Evolutionary conservation across 257 asterid genomes (phyloP), one percentile per base, ranked within the genome.

Genomic region (Oldenlandia corymbosa): DNA sequence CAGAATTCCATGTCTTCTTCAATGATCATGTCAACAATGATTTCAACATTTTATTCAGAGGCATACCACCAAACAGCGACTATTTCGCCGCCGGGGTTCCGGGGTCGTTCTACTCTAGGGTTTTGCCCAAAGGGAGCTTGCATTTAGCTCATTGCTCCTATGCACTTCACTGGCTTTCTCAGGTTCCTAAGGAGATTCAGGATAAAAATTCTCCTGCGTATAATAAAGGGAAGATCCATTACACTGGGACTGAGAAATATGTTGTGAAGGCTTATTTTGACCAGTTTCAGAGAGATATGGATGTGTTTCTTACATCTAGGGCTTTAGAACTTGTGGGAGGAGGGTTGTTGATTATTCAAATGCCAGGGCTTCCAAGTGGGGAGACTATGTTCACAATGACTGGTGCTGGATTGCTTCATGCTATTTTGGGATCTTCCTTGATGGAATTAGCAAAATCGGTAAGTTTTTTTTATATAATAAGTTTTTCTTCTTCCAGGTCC

Each of bases 101-200:
- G 0, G 87, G 81, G 1, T 79, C 82, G 9, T 82, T 82, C 67
- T 67, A 71, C 64, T 47, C 51, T 1, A 36, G 77, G n/a, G 21
- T 76, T 39, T 76, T 82, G 23, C 83, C 80, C 0, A 57, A 54
- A 4, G 57, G 73, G 0, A 76, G 71, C 6, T 1, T 74, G 49
- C 78, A 79, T 47, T 20, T 82, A 26, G 78, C 69, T 1, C 70
- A 71, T 27, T 74, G 78, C 18, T 74, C 83, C 0, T 74, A 66
- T 10, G 73, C 83, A 0, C 69, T 82, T 0, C 87, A 82, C 68
- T 77, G 85, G 80, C 79, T 83, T 0, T 75, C 88, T 5, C 45
- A 46, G 48, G 71, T 65, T 36, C 85, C 85, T 0, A 30, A n/a
- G 27, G 83, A 68, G 1, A 18, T 77, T 30, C 52, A 27, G 11